Percentiles rank a stretch among this genome's conserved stretches.
phyloP scores from a whole-genome alignment of 2,329 filamentous ascomycete genomes.

The Trichoderma brevicompactum region DNA sequence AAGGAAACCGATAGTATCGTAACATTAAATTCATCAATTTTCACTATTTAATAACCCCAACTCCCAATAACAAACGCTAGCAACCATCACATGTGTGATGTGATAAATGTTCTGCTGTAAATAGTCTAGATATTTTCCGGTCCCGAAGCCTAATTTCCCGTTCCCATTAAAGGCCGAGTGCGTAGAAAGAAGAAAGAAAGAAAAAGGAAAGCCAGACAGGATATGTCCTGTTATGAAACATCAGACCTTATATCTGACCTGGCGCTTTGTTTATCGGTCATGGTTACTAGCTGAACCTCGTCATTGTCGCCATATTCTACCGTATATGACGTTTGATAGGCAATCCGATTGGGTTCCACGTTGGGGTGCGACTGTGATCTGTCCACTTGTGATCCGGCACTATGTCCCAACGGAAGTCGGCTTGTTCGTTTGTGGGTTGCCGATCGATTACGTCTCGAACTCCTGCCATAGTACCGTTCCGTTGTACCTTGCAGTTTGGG shows the following conservation, averaged over 20 bases:
- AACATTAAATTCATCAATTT: conserved; percentile 6
- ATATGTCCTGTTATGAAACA: conserved; percentile 1
- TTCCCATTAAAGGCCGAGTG: neutral
- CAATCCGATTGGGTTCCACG: conserved; percentile 38
- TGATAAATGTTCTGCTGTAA: neutral
- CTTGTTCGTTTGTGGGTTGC: conserved; percentile 28
- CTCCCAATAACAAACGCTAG: neutral
- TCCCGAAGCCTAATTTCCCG: neutral
- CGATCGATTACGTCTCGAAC: conserved; percentile 31
- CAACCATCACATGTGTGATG: neutral
- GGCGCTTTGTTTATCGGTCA: conserved; percentile 27
- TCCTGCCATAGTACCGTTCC: conserved; percentile 38
- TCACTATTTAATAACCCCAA: neutral
- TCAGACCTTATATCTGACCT: conserved; percentile 21
- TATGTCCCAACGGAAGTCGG: conserved; percentile 31
- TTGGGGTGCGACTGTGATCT: conserved; percentile 32
- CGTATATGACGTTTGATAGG: conserved; percentile 42
- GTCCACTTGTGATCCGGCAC: conserved; percentile 36
- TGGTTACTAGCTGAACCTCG: conserved; percentile 25
- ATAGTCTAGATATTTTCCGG: neutral
- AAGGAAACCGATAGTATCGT: neutral
- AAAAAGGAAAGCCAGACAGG: neutral
- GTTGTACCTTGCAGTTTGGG: conserved; percentile 42
- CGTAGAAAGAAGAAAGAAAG: neutral
- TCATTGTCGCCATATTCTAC: conserved; percentile 39